Conservation (phyloP, 2,329 filamentous ascomycete genomes). For the Colletotrichum siamense region DNA sequence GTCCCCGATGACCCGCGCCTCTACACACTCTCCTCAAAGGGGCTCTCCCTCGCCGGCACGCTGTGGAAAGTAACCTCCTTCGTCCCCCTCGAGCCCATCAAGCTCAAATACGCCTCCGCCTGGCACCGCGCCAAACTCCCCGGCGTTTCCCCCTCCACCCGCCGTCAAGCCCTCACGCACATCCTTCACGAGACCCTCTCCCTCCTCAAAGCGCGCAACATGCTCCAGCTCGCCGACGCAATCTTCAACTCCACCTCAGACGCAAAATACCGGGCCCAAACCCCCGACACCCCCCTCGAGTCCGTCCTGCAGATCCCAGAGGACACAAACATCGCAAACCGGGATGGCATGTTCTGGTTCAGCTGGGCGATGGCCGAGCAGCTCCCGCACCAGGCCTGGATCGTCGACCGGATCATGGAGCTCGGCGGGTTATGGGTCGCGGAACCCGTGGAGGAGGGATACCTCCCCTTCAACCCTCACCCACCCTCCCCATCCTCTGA, state of each 20-base stretch:
- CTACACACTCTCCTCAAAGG: background rate
- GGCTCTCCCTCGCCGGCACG: background rate
- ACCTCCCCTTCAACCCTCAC: background rate
- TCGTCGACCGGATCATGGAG: background rate
- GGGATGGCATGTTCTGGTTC: background rate
- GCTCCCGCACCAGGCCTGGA: background rate
- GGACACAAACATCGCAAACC: rapidly evolving
- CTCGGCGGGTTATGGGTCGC: background rate
- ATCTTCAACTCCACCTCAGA: background rate
- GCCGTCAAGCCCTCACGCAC: background rate
- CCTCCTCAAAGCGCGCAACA: rapidly evolving
- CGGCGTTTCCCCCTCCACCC: rapidly evolving
- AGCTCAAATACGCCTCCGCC: background rate
- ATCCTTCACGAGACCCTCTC: background rate
- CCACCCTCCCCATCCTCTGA: background rate
- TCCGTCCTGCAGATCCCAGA: background rate
- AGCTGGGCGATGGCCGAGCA: background rate
- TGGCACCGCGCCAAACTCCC: background rate
- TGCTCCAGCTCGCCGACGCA: rapidly evolving
- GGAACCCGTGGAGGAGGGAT: background rate
- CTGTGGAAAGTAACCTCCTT: background rate
- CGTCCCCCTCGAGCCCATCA: background rate
- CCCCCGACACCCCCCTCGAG: background rate
- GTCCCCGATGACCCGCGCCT: background rate
- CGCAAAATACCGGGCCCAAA: background rate